Base-by-base conservation (phyloP, 2,329 filamentous ascomycete genomes). In the Fusarium mundagurra region DNA sequence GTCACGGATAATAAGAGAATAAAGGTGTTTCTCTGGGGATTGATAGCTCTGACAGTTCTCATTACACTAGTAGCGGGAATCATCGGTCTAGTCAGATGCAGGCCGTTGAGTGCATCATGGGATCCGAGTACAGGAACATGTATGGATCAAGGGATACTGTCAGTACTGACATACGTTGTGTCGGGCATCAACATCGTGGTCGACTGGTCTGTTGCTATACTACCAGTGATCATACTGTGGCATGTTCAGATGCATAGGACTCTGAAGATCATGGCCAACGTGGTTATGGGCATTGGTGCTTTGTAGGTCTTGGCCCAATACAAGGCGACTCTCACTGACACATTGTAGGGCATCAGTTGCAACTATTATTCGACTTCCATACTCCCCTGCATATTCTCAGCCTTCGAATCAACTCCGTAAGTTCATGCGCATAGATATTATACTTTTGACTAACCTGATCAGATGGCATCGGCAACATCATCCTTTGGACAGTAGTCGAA, bases 281-380 rank as follows among this genome's bases (percentile, higher is more conserved):
- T 63, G 1, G 43, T 72, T 6, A 47, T 72, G 50, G 50, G 60
- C 22, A 27, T 72, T 13, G 70, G 70, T 20, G 50, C 71, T 8
- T 24, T 72, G 70, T 72, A 38, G 11, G 45, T 48, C 5, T 4
- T 7, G 16, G 6, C 1, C 20, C 0, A 1, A 4, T 8, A 17
- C 14, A 12, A 6, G 3, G 6, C 0, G 7, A 3, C 2, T 24
- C 20, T 17, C 11, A n/a, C 45, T 61, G 2, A 61, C 58, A 22
- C 1, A 10, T 44, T 0, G 6, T 1, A 67, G 62, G 12, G 61
- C 67, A 22, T 72, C 69, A 8, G 60, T 62, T 6, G 61, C 69
- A 8, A 72, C 67, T 8, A 72, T 72, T 1, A 33, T 72, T n/a
- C 39, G 69, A 17, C 55, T 72, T 22, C 67, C 67, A 18, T 71